Conservation (phyloP, 495 filamentous ascomycete species). For the Penicillium canescens region DNA sequence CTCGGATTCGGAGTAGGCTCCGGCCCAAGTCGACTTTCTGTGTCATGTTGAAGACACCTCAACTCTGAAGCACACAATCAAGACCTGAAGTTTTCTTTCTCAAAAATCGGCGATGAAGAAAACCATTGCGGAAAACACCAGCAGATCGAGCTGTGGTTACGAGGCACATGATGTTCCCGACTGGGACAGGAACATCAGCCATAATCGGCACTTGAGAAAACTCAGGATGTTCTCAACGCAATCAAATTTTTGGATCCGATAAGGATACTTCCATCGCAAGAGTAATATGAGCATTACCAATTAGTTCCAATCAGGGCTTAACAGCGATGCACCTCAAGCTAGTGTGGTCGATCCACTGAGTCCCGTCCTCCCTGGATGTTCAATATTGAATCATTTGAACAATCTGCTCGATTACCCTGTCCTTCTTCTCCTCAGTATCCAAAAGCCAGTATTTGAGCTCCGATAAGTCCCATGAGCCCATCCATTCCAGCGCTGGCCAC, state of each 20-base stretch:
- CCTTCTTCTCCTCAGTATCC: conserved; percentile 44
- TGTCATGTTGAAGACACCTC: conserved; percentile 9
- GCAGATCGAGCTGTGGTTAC: too few relatives aligned
- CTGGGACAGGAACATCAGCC: too few relatives aligned
- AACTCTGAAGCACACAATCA: not conserved
- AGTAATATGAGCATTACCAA: too few relatives aligned
- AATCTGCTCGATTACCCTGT: conserved; percentile 56
- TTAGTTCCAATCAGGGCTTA: conserved; percentile 1
- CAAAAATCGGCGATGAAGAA: too few relatives aligned
- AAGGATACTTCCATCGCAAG: too few relatives aligned
- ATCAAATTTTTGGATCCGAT: too few relatives aligned
- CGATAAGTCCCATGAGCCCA: conserved; percentile 71
- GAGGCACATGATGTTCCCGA: not conserved
- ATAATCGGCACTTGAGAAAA: too few relatives aligned
- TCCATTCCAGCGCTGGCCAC: conserved; percentile 58
- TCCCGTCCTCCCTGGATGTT: conserved; percentile 55
- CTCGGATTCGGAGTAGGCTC: conserved; percentile 3
- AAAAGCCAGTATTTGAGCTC: conserved; percentile 55
- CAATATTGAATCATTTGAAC: conserved; percentile 57
- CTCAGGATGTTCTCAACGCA: too few relatives aligned
- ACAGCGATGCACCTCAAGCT: conserved; percentile 63
- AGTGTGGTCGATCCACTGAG: conserved; percentile 68
- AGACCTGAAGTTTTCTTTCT: too few relatives aligned
- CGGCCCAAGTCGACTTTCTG: conserved; percentile 19
- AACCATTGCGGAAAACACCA: too few relatives aligned